A percentile compares a stretch with the other conserved stretches of the same genome.
These are phyloP conservation scores for Tephrocybe rancida DNA, from an alignment of 768 basidiomycete species.

Conservation along the genomic window DNA sequence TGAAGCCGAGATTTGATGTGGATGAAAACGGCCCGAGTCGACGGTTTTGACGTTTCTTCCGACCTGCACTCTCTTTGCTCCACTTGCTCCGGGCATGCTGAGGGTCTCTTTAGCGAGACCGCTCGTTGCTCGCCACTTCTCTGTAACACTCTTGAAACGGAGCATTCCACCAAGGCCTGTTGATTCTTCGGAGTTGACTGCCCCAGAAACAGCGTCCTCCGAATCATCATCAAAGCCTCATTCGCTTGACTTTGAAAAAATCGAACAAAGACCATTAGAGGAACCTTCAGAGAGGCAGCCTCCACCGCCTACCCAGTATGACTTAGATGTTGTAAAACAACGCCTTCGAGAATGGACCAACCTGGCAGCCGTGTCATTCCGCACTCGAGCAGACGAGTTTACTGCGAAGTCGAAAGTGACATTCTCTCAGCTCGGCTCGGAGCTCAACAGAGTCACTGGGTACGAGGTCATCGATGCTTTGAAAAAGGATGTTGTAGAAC, in stretches of 20 bases:
- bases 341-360: constrained; percentile 55
- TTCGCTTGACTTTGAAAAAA: constrained; percentile 7
- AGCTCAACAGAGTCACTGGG: constrained; percentile 87
- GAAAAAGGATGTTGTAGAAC: constrained; percentile 74
- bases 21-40: neutral
- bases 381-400: constrained; percentile 58
- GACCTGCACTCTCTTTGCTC: neutral
- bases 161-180: constrained; percentile 23
- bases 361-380: constrained; percentile 44
- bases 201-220: constrained; percentile 21
- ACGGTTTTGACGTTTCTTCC: neutral
- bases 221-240: constrained; percentile 2
- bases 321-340: constrained; percentile 39
- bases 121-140: constrained; percentile 29
- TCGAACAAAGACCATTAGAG: constrained; percentile 10
- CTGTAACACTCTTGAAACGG: constrained; percentile 31
- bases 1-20: neutral
- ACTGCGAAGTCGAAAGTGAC: constrained; percentile 57
- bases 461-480: constrained; percentile 88
- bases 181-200: constrained; percentile 2
- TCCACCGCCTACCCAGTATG: constrained; percentile 18
- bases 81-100: constrained; percentile 29
- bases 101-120: constrained; percentile 33
- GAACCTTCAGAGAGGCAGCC: constrained; percentile 16
- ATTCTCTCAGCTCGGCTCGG: constrained; percentile 73